These are phyloP conservation scores for Arachnomyces sp. DNA, from an alignment of 2,329 filamentous ascomycete species.

Conservation along the genomic window DNA sequence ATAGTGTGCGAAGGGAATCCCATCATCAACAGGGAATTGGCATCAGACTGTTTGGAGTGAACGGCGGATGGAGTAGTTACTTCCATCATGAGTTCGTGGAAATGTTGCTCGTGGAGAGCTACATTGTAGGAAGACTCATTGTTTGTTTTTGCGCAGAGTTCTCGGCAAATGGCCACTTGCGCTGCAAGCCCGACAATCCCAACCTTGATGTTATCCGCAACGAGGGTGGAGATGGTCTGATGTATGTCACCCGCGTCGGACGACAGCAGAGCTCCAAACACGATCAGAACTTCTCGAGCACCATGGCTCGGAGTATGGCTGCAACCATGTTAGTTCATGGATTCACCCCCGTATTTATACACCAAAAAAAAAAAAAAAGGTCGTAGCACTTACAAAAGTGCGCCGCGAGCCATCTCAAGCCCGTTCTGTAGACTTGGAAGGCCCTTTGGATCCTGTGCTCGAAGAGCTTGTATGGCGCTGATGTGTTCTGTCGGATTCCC, in stretches of 20 bases:
- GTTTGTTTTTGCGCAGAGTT: slow-evolving; percentile 83
- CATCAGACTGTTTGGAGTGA: slow-evolving; percentile 48
- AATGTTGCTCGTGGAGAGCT: slow-evolving; percentile 78
- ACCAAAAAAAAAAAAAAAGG: background rate
- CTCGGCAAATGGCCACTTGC: slow-evolving; percentile 83
- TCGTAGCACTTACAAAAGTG: slow-evolving; percentile 58
- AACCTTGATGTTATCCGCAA: slow-evolving; percentile 76
- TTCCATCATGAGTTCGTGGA: slow-evolving; percentile 77
- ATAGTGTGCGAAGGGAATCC: slow-evolving; percentile 86
- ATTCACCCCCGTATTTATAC: too few relatives aligned
- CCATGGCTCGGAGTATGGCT: slow-evolving; percentile 88
- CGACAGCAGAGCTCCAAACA: slow-evolving; percentile 83
- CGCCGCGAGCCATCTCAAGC: slow-evolving; percentile 86
- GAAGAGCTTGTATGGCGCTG: slow-evolving; percentile 60
- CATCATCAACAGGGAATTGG: slow-evolving; percentile 74
- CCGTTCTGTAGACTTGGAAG: slow-evolving; percentile 85
- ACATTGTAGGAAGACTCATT: slow-evolving; percentile 63
- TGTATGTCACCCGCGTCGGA: slow-evolving; percentile 94
- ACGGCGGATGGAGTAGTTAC: slow-evolving; percentile 85
- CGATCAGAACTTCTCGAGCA: slow-evolving; percentile 82
- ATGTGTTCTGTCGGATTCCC: slow-evolving; percentile 89
- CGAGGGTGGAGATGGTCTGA: slow-evolving; percentile 70
- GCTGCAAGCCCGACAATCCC: slow-evolving; percentile 84
- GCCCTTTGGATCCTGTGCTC: slow-evolving; percentile 60
- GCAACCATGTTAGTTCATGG: slow-evolving; percentile 3